Base-by-base conservation (phyloP, 371 early-diverging fungal species). In the Mucor circinelloides region DNA sequence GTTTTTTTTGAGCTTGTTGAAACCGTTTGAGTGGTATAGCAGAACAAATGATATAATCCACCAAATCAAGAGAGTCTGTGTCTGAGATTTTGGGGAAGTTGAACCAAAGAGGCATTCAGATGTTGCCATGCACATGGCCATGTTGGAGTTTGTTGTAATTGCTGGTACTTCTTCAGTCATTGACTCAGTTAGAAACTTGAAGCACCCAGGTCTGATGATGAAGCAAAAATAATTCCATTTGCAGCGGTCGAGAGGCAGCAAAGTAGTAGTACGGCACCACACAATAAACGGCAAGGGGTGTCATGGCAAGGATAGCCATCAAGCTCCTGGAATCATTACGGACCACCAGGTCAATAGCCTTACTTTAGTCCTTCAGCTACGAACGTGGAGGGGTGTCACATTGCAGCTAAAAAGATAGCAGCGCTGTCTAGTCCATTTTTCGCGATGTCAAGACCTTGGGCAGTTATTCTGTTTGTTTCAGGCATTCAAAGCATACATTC, bases 251-350 rank as follows among this genome's bases (percentile, higher is more conserved):
- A 62, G 52, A 62, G 62, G 52, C 62, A 62, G 62, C 62, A 50
- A 31, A 48, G 52, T 62, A 62, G 36, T 62, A 62, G 52, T 62
- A 48, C 62, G 21, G 62, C 62, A 62, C 62, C 62, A 62, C 62
- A 62, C 62, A 62, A 62, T 62, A 31, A 34, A 62, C 52, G 36
- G 62, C 62, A 62, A 32, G 62, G 62, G 62, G 62, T 48, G 62
- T 62, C 62, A 34, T 21, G 32, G 52, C 62, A 62, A 62, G 52
- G 52, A 42, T 52, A 62, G 52, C 52, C 23, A 31, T 34, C 62
- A 13, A 62, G 62, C 62, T 62, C 62, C 62, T 62, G 52, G 62
- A 62, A 62, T 52, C 50, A 34, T 62, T 62, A 62, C 62, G 62
- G 62, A 62, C 62, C 13, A 62, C 62, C 62, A 52, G 62, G 50